Base-by-base conservation (phyloP, 2,329 filamentous ascomycete genomes). In the Fusarium austroafricanum region DNA sequence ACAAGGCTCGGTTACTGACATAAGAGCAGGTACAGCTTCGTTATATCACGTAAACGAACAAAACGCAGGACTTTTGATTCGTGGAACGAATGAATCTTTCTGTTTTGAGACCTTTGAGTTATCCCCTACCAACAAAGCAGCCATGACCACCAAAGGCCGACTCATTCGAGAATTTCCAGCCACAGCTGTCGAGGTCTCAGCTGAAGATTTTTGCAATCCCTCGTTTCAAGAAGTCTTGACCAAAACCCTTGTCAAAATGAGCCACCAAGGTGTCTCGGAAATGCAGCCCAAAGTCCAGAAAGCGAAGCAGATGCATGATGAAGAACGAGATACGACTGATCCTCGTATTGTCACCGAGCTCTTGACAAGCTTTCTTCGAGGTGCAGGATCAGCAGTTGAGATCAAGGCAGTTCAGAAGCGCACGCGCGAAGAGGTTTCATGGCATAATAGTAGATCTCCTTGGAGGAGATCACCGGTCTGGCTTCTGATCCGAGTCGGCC, bases 381-480 rank as follows among this genome's bases (percentile, higher is more conserved):
- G 80, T 6, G 14, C 37, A 2, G 84, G 83, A 0, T 50, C 65
- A 3, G 55, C 71, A 1, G 55, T 65, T 6, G 17, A 72, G 1
- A 67, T 69, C 0, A 9, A 47, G 0, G 75, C 77, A 0, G 78
- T 88, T 11, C 73, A 65, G 39, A 89, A 89, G 59, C 76, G 83
- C 20, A 84, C 82, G 1, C 82, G 83, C 1, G 86, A 89, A 33
- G 86, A 89, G 15, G 80, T 87, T 2, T 50, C 33, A 5, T 56
- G 85, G 11, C 87, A 79, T 77, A 60, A 68, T 4, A 45, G 59
- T 2, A 46, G 50, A 7, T 47, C 68, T 2, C 71, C 73, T 0
- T 89, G 86, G 86, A 76, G 81, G 12, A 75, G 83, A 43, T 88
- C 86, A 14, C 77, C 86, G 0, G 59, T 84, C 1, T 90, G 86